Evolutionary conservation across 352 stramenopile genomes (phyloP).

Genomic region (Pythium biforme): DNA sequence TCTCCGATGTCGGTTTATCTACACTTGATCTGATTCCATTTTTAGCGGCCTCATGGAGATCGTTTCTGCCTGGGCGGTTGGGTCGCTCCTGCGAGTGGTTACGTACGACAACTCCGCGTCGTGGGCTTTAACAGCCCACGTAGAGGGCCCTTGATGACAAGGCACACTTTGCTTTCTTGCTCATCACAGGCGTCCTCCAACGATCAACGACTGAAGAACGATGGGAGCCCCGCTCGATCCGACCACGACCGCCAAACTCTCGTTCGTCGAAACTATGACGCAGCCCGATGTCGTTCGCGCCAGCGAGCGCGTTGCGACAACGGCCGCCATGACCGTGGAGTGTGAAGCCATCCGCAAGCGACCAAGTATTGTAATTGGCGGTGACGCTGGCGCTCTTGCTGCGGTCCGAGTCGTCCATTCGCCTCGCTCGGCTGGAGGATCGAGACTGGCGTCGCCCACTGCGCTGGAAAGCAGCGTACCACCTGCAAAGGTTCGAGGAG

Average conservation of each 20-base stretch:
- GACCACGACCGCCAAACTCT: slow-evolving; percentile 16
- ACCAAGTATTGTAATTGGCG: slow-evolving; percentile 34
- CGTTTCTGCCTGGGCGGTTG: too few relatives aligned
- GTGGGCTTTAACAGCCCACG: too few relatives aligned
- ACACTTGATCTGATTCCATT: slow-evolving; percentile 44
- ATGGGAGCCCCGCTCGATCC: slow-evolving; percentile 1
- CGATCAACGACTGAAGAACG: not conserved
- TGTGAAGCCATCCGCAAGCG: slow-evolving; percentile 13
- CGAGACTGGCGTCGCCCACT: not conserved
- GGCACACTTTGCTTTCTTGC: not conserved
- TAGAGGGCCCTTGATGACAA: too few relatives aligned
- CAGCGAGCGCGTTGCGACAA: not conserved
- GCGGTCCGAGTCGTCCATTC: slow-evolving; percentile 38
- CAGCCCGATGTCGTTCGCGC: slow-evolving; percentile 24
- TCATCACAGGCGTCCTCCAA: not conserved
- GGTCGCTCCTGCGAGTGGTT: too few relatives aligned
- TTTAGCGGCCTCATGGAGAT: not conserved
- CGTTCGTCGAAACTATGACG: slow-evolving; percentile 35
- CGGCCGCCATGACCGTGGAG: not conserved
- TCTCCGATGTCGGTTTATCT: slow-evolving; percentile 27
- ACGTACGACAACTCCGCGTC: not conserved
- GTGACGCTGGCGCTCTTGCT: slow-evolving; percentile 30
- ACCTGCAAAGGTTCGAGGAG: slow-evolving; percentile 2
- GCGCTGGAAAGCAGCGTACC: not conserved
- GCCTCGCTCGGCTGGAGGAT: slow-evolving; percentile 14